Percentiles rank a stretch among this genome's conserved stretches.
These are phyloP conservation scores for Mucor saturninus DNA, from an alignment of 371 early-diverging fungal genomes.

Conservation along the genomic window DNA sequence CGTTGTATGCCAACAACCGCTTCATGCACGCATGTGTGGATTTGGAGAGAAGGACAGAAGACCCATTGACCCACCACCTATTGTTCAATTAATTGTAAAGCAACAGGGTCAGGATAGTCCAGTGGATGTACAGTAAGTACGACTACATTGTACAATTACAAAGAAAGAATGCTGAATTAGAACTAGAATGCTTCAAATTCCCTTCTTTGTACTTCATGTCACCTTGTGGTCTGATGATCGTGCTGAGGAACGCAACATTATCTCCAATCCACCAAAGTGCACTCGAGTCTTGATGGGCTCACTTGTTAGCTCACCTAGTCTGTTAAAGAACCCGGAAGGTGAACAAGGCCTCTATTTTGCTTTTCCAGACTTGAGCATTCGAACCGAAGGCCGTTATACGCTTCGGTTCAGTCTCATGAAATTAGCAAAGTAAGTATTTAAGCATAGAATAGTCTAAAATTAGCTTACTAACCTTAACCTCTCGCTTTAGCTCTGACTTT, in stretches of 20 bases:
- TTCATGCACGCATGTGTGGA: slow-evolving; percentile 85
- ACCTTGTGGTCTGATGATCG: slow-evolving; percentile 78
- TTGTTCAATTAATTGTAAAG: slow-evolving; percentile 62
- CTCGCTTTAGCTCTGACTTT: slow-evolving; percentile 51
- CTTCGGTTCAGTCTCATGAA: slow-evolving; percentile 73
- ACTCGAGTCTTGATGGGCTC: slow-evolving; percentile 80
- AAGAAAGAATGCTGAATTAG: neutral
- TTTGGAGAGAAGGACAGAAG: slow-evolving; percentile 82
- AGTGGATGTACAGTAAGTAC: slow-evolving; percentile 54
- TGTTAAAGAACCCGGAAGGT: slow-evolving; percentile 74
- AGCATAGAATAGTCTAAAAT: too few relatives aligned
- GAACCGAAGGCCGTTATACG: slow-evolving; percentile 87
- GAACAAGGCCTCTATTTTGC: slow-evolving; percentile 88
- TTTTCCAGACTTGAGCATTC: slow-evolving; percentile 88
- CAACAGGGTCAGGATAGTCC: slow-evolving; percentile 49
- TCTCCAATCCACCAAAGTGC: slow-evolving; percentile 65
- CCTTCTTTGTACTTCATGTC: slow-evolving; percentile 76
- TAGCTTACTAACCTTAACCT: neutral
- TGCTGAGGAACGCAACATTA: slow-evolving; percentile 60
- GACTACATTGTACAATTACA: neutral
- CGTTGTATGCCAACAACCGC: slow-evolving; percentile 75
- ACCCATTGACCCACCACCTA: slow-evolving; percentile 73
- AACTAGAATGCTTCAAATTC: slow-evolving; percentile 56
- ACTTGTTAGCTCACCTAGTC: slow-evolving; percentile 78
- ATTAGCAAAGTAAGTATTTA: slow-evolving; percentile 38